Conservation (phyloP, 2,329 filamentous ascomycete genomes). For the Cytospora piceicola region DNA sequence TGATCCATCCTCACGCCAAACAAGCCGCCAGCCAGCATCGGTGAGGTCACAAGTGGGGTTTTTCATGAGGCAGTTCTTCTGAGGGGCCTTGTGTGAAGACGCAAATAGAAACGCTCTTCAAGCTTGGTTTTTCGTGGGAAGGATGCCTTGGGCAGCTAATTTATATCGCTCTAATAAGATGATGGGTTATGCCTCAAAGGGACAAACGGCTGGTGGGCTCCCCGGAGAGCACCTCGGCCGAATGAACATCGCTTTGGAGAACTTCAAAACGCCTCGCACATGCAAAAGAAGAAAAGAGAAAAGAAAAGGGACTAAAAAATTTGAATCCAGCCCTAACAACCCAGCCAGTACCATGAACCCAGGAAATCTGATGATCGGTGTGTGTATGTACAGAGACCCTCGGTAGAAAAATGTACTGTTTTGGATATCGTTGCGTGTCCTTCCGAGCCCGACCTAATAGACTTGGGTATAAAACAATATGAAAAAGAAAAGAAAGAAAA, state of each 20-base stretch:
- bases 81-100: not conserved
- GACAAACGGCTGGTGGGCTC: not conserved
- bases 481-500: not conserved
- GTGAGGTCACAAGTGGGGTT: not conserved
- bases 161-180: slow-evolving; percentile 18
- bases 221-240: slow-evolving; percentile 4
- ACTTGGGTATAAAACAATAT: slow-evolving; percentile 24
- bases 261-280: slow-evolving; percentile 28
- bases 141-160: slow-evolving; percentile 7
- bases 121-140: not conserved
- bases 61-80: not conserved
- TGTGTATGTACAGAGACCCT: slow-evolving; percentile 21
- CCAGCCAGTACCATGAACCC: slow-evolving; percentile 7
- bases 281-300: too few species aligned
- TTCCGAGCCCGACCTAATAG: slow-evolving; percentile 21
- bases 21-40: not conserved
- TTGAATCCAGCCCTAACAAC: slow-evolving; percentile 6
- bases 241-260: slow-evolving; percentile 21
- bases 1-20: not conserved
- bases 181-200: not conserved
- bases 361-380: slow-evolving; percentile 10
- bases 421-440: slow-evolving; percentile 19
- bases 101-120: not conserved
- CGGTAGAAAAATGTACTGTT: slow-evolving; percentile 20
- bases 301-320: slow-evolving; percentile 3